Conservation (phyloP, 2,329 filamentous ascomycete genomes). For the Apiospora hydei region DNA sequence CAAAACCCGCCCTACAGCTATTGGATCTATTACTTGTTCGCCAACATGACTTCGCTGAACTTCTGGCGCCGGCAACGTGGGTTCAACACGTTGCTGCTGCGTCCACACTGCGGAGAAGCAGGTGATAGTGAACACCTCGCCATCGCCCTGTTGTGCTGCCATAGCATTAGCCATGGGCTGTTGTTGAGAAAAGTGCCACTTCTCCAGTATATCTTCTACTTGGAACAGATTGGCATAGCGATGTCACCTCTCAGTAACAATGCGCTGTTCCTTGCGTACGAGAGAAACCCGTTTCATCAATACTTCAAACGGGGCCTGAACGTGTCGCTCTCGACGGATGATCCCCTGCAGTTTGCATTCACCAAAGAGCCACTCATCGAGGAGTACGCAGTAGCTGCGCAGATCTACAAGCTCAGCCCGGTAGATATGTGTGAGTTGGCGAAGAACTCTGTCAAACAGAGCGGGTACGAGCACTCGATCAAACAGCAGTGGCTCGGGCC, state of each 20-base stretch:
- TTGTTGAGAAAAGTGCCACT: constrained; percentile 92
- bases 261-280: constrained; percentile 93
- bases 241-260: constrained; percentile 99
- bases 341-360: constrained; percentile 96
- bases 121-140: constrained; percentile 97
- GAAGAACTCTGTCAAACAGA: constrained; percentile 94
- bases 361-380: constrained; percentile 98
- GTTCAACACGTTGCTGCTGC: constrained; percentile 93
- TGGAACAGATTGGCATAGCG: constrained; percentile 96
- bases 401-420: constrained; percentile 96
- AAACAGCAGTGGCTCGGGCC: constrained; percentile 92
- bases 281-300: constrained; percentile 93
- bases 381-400: constrained; percentile 95
- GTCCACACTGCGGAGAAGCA: constrained; percentile 95
- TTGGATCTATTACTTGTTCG: constrained; percentile 97
- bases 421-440: constrained; percentile 99
- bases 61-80: constrained; percentile 88
- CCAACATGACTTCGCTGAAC: constrained; percentile 93
- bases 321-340: constrained; percentile 94
- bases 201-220: constrained; percentile 95
- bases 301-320: constrained; percentile 97
- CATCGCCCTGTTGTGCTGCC: constrained; percentile 87
- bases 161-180: constrained; percentile 96
- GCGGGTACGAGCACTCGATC: constrained; percentile 86
- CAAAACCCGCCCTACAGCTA: constrained; percentile 99